These are phyloP conservation scores for Nidularia pulvinata DNA, from an alignment of 768 basidiomycete genomes.

Conservation along the genomic window DNA sequence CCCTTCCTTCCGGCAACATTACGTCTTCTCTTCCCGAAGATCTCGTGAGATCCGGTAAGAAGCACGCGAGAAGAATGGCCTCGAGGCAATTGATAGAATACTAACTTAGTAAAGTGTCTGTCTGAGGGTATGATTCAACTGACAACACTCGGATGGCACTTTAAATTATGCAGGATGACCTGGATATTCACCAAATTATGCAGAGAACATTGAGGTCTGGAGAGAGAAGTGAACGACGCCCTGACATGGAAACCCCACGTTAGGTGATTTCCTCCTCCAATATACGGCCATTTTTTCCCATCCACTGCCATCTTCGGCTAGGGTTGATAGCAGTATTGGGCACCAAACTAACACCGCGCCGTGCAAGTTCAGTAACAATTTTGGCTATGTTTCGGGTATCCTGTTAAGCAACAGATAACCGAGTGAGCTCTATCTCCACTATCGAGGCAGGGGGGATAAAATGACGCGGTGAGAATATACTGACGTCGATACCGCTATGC, in stretches of 20 bases:
- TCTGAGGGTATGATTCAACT: too few species aligned
- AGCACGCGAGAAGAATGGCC: too few species aligned
- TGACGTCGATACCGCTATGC: constrained; percentile 91
- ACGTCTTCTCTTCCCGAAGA: neutral
- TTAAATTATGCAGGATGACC: too few species aligned
- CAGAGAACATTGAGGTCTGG: too few species aligned
- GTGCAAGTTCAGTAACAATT: constrained; percentile 77
- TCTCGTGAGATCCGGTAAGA: constrained; percentile 2
- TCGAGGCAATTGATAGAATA: too few species aligned
- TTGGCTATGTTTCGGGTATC: constrained; percentile 90
- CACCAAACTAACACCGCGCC: constrained; percentile 62
- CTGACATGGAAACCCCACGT: constrained; percentile 6
- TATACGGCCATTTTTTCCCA: constrained; percentile 76
- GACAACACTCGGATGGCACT: too few species aligned
- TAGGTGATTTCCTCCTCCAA: constrained; percentile 40
- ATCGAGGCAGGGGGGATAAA: constrained; percentile 9
- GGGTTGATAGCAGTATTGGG: constrained; percentile 75
- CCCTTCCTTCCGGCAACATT: too few species aligned
- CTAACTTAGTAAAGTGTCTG: too few species aligned
- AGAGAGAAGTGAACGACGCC: too few species aligned
- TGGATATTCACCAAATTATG: too few species aligned
- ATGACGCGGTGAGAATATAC: constrained; percentile 24
- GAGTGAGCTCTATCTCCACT: constrained; percentile 10
- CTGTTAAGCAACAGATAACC: constrained; percentile 38
- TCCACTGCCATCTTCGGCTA: constrained; percentile 79